Evolutionary conservation across 176 grass and related monocot genomes (phyloP).

Genomic region (Oryza longistaminata): DNA sequence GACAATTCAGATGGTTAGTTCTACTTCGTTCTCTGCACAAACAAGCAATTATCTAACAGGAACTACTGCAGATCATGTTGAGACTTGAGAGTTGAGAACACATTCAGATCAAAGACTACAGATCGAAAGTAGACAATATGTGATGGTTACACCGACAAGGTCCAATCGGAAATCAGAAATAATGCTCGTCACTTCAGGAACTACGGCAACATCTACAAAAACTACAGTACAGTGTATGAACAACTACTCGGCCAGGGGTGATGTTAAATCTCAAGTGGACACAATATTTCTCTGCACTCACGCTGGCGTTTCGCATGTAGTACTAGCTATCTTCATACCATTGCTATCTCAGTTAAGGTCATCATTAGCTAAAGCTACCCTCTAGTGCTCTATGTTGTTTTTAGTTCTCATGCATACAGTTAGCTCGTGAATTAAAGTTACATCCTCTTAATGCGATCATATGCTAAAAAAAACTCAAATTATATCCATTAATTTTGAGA

Average conservation of each 20-base stretch:
- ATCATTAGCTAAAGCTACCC: neutral
- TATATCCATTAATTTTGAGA: neutral
- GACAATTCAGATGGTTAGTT: constrained; percentile 2
- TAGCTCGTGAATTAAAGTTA: neutral
- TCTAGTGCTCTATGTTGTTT: neutral
- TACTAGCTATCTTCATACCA: neutral
- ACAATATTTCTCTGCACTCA: neutral
- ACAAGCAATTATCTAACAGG: neutral
- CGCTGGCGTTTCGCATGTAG: neutral
- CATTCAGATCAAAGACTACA: neutral
- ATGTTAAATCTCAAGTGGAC: neutral
- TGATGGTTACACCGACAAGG: neutral
- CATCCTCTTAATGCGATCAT: neutral
- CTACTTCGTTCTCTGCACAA: neutral
- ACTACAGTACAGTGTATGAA: neutral
- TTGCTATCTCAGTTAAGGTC: neutral
- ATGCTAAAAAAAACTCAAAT: neutral
- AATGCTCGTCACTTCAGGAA: neutral
- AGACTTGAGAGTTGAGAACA: neutral
- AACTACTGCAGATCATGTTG: neutral
- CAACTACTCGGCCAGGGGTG: neutral
- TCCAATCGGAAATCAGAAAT: neutral
- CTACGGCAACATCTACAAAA: neutral
- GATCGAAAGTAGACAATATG: neutral
- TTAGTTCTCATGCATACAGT: neutral